Base-by-base conservation (phyloP, 2,329 filamentous ascomycete genomes). In the Aspergillus sergii region DNA sequence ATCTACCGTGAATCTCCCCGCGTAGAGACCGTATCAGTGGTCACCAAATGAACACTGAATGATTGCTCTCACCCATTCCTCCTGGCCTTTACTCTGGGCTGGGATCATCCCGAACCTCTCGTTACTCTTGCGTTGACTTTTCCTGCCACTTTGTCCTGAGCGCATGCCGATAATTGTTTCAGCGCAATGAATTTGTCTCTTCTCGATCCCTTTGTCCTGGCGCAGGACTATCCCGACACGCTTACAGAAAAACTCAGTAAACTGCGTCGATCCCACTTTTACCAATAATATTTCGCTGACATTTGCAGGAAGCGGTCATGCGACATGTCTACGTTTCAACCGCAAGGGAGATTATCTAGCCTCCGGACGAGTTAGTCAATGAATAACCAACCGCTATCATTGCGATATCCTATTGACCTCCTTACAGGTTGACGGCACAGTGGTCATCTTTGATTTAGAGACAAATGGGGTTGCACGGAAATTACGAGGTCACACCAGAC, bases 381-480 rank as follows among this genome's bases (percentile, higher is more conserved):
- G 8, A 45, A 36, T 45, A 45, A 14, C n/a, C 23, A 23, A 45
- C 26, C 41, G 23, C 43, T 50, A 21, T n/a, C 7, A 14, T 16
- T 16, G 36, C 45, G 39, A n/a, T 30, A 53, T 32, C 45, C 64
- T 61, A 57, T 65, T 69, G 63, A 71, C 65, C 64, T 26, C 53
- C 14, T 36, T 57, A 51, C 67, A 86, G 84, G 83, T 87, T 66
- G 95, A 99, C 80, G 95, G 95, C 69, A 95, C 93, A 6, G 91
- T 99, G 46, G 92, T 96, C 60, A 91, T 99, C 54, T 99, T 96
- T 85, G 95, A 99, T 75, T 88, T 98, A 57, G 96, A 99, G 80
- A 99, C 96, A 11, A 96, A 96, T 85, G 94, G 95, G 43, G 92
- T 98, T 5, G 95, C 95, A 63, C 90, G 93, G 74, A 99, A 98